A percentile compares a stretch with the other conserved stretches of the same genome.
phyloP scores from a whole-genome alignment of 2,329 filamentous ascomycete species.

The Chaetomiaceae sp. region DNA sequence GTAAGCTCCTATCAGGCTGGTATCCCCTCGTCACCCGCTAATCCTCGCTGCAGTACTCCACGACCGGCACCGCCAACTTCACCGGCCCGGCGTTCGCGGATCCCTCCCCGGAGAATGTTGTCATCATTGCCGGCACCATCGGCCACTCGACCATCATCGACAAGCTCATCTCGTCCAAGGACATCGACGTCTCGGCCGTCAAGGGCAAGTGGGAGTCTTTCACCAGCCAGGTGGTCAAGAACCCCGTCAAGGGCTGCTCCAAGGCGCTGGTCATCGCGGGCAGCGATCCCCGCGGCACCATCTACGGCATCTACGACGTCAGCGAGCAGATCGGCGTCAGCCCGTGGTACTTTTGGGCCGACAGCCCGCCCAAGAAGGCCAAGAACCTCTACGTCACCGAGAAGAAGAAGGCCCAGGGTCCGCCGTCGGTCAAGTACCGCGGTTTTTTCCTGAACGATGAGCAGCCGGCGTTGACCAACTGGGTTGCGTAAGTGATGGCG shows the following conservation, averaged over 20 bases:
- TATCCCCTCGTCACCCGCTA: neutral
- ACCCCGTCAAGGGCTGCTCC: slow-evolving; percentile 52
- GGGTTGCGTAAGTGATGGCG: slow-evolving; percentile 42
- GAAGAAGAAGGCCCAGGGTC: slow-evolving; percentile 50
- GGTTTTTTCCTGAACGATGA: slow-evolving; percentile 70
- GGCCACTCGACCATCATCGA: slow-evolving; percentile 61
- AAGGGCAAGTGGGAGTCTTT: slow-evolving; percentile 68
- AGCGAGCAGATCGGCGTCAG: slow-evolving; percentile 71
- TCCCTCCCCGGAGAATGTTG: slow-evolving; percentile 41
- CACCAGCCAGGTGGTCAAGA: slow-evolving; percentile 52
- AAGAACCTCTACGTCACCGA: slow-evolving; percentile 52
- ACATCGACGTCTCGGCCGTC: slow-evolving; percentile 54
- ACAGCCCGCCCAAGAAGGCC: slow-evolving; percentile 51
- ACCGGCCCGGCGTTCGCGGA: slow-evolving; percentile 42
- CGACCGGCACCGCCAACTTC: slow-evolving; percentile 40
- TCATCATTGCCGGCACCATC: slow-evolving; percentile 66
- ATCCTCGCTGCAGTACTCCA: slow-evolving; percentile 36
- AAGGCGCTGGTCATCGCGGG: slow-evolving; percentile 64
- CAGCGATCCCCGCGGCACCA: slow-evolving; percentile 60
- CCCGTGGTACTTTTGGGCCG: slow-evolving; percentile 66
- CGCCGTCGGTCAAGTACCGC: slow-evolving; percentile 62
- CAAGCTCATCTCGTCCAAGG: slow-evolving; percentile 48
- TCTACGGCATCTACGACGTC: slow-evolving; percentile 67
- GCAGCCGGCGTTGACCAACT: slow-evolving; percentile 62
- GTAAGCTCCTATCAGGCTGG: slow-evolving; percentile 32